Percentiles rank a stretch among this genome's conserved stretches.
These are phyloP conservation scores for Rhodotorula sp. DNA, from an alignment of 1,284 basidiomycete species.

Conservation along the genomic window DNA sequence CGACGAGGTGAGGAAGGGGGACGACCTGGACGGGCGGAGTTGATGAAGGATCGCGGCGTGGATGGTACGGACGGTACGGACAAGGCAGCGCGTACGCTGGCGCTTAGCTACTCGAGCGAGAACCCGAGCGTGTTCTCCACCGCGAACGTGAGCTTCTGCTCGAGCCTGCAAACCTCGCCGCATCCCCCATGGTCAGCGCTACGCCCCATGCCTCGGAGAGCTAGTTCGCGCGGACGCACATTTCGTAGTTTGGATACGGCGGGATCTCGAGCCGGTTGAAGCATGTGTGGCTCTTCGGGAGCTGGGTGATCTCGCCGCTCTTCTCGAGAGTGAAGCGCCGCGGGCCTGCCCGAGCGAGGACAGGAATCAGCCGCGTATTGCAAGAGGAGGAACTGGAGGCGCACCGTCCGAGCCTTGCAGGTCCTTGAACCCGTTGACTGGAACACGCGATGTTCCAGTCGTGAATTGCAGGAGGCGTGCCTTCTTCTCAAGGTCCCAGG, in stretches of 20 bases:
- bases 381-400: not conserved
- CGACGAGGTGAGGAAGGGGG: too few relatives aligned
- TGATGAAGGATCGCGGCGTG: not conserved
- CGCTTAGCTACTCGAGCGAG: not conserved
- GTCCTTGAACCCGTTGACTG: conserved; percentile 45
- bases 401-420: conserved; percentile 44
- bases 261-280: conserved; percentile 46
- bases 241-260: conserved; percentile 36
- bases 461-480: conserved; percentile 38
- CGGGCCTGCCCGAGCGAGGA: conserved; percentile 12
- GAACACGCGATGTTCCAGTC: conserved; percentile 41
- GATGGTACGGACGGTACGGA: not conserved
- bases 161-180: conserved; percentile 17
- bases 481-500: conserved; percentile 41
- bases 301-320: conserved; percentile 26
- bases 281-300: conserved; percentile 45
- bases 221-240: conserved; percentile 9
- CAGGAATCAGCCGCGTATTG: not conserved
- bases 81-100: too few relatives aligned
- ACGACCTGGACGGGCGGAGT: too few relatives aligned
- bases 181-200: too few relatives aligned
- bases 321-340: conserved; percentile 46
- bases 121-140: conserved; percentile 24
- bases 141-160: conserved; percentile 40
- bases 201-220: too few relatives aligned